phyloP scores from a whole-genome alignment of 2,329 filamentous ascomycete genomes.

The Stagonosporopsis vannaccii region DNA sequence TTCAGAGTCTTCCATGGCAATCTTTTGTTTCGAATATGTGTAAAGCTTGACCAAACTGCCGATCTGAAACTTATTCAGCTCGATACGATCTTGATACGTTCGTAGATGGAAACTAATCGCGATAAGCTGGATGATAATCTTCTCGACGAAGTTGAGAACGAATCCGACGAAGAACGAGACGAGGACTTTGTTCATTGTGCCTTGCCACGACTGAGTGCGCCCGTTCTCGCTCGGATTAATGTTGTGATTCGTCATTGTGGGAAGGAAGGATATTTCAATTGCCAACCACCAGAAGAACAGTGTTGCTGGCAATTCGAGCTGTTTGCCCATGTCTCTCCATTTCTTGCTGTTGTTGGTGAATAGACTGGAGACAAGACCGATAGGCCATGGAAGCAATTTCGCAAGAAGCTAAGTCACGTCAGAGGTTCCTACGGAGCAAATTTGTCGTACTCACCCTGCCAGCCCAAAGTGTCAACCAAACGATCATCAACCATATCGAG shows the following conservation, averaged over 20 bases:
- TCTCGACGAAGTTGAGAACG: constrained; percentile 84
- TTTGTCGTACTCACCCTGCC: constrained; percentile 57
- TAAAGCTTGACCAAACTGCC: constrained; percentile 71
- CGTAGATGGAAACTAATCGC: constrained; percentile 90
- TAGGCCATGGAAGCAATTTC: constrained; percentile 68
- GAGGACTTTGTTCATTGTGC: constrained; percentile 82
- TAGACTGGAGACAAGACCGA: constrained; percentile 71
- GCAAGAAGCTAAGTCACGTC: constrained; percentile 60
- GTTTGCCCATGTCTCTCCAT: constrained; percentile 86
- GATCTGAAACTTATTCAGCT: constrained; percentile 91
- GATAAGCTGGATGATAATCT: constrained; percentile 93
- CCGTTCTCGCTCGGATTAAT: constrained; percentile 47
- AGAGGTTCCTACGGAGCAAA: constrained; percentile 5
- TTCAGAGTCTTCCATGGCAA: constrained; percentile 76
- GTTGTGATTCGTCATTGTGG: constrained; percentile 76
- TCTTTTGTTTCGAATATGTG: constrained; percentile 68
- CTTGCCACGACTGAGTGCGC: constrained; percentile 72
- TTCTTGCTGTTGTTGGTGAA: constrained; percentile 91
- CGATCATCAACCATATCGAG: constrained; percentile 90
- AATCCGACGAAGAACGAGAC: constrained; percentile 82
- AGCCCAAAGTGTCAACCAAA: constrained; percentile 92
- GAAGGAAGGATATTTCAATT: constrained; percentile 83
- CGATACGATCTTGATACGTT: constrained; percentile 89
- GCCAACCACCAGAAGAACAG: constrained; percentile 93
- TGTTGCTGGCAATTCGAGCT: constrained; percentile 83